These are phyloP conservation scores for Jamesozyma gamospora DNA, from an alignment of 805 yeast species.

Conservation along the genomic window DNA sequence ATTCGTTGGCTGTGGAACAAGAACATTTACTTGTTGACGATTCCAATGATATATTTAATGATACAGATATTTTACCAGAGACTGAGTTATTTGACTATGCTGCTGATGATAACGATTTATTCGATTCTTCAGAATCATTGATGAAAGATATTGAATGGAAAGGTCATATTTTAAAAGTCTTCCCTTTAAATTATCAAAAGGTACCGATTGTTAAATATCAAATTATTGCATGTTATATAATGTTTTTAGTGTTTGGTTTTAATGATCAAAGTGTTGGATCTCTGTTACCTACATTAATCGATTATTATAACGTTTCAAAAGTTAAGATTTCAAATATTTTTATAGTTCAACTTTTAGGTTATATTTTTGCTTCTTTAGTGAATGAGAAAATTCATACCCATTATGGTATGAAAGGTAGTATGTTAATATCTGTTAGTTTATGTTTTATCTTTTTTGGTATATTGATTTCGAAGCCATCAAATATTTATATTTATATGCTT, in stretches of 20 bases:
- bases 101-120: not conserved
- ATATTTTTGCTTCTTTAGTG: constrained; percentile 22
- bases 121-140: not conserved
- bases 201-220: constrained; percentile 23
- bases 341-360: constrained; percentile 24
- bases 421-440: constrained; percentile 14
- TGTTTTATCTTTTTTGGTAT: constrained; percentile 14
- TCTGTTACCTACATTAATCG: constrained; percentile 25
- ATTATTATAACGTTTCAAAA: constrained; percentile 19
- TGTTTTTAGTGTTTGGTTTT: constrained; percentile 27
- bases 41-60: too few relatives aligned
- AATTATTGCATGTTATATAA: constrained; percentile 19
- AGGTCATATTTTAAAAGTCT: constrained; percentile 17
- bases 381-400: constrained; percentile 21
- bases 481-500: constrained; percentile 14
- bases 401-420: constrained; percentile 25
- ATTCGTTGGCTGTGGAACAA: too few relatives aligned
- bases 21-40: too few relatives aligned
- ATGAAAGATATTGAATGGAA: constrained; percentile 19
- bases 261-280: constrained; percentile 29
- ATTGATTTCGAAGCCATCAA: constrained; percentile 18
- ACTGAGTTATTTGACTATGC: not conserved
- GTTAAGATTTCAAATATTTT: constrained; percentile 25
- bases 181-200: constrained; percentile 21
- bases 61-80: too few relatives aligned